A percentile compares a stretch with the other conserved stretches of the same genome.
Evolutionary conservation across 75 land plant species (phyloP).

Genomic region (Ceratopteris richardii): DNA sequence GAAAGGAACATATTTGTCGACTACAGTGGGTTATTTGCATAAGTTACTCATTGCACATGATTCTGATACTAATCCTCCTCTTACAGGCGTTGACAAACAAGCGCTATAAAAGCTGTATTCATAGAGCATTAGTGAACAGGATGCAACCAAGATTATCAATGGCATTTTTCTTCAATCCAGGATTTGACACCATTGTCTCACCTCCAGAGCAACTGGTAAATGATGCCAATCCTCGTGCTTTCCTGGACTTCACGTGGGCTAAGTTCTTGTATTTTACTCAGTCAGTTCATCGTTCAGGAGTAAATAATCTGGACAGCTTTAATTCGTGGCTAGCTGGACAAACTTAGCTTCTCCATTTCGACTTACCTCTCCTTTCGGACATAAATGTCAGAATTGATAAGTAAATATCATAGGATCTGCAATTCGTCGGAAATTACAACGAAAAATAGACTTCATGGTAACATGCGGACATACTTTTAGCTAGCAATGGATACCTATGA

Average conservation of each 20-base stretch:
- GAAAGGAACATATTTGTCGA: too few species aligned
- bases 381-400: too few species aligned
- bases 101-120: constrained; percentile 62
- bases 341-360: too few species aligned
- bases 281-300: constrained; percentile 15
- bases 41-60: too few species aligned
- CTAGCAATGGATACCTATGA: too few species aligned
- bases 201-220: constrained; percentile 48
- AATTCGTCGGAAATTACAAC: too few species aligned
- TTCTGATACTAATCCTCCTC: too few species aligned
- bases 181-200: constrained; percentile 15
- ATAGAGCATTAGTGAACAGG: constrained; percentile 62
- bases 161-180: constrained; percentile 57
- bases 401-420: too few species aligned
- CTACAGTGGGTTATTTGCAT: too few species aligned
- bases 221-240: constrained; percentile 33
- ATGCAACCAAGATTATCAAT: constrained; percentile 39
- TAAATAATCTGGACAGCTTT: constrained; percentile 15
- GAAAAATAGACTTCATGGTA: too few species aligned
- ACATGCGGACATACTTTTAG: too few species aligned
- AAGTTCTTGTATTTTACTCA: constrained; percentile 42
- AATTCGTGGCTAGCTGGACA: constrained; percentile 7
- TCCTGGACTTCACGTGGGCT: constrained; percentile 48
- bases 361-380: too few species aligned
- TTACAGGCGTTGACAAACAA: constrained; percentile 76